Evolutionary conservation across 2,329 filamentous ascomycete species (phyloP).

Genomic region (Xylariomycetidae sp.): DNA sequence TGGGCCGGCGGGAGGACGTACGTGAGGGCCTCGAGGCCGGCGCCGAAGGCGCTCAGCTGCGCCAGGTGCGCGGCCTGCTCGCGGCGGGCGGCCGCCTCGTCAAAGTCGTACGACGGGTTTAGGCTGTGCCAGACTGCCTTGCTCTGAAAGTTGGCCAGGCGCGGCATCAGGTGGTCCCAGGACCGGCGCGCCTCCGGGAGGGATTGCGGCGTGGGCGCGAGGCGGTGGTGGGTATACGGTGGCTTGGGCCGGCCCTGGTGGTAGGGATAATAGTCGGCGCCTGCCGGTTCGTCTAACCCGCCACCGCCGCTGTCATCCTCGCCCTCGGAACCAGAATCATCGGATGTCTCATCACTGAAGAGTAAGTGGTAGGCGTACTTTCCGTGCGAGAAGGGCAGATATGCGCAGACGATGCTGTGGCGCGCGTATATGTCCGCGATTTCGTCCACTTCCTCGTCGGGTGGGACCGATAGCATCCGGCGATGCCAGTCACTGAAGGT

Average conservation of each 20-base stretch:
- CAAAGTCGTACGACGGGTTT: constrained; percentile 16
- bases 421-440: constrained; percentile 22
- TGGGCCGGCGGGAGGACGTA: constrained; percentile 3
- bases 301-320: constrained; percentile 6
- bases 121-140: constrained; percentile 18
- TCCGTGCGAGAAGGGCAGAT: constrained; percentile 20
- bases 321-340: too few relatives aligned
- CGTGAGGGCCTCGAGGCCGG: constrained; percentile 11
- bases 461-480: constrained; percentile 7
- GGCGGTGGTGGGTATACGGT: constrained; percentile 1
- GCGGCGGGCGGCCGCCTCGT: constrained; percentile 10
- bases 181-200: constrained; percentile 14
- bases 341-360: constrained; percentile 18
- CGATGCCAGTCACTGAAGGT: constrained; percentile 14
- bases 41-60: constrained; percentile 12
- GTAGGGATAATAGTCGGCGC: too few relatives aligned
- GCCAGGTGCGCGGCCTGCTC: constrained; percentile 15
- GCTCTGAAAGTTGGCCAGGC: constrained; percentile 18
- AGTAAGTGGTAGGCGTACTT: constrained; percentile 23
- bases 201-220: constrained; percentile 12
- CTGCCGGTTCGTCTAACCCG: constrained; percentile 3
- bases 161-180: constrained; percentile 17
- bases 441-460: constrained; percentile 19
- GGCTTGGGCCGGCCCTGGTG: too few relatives aligned
- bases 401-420: constrained; percentile 17